Conservation (phyloP, 495 filamentous ascomycete genomes). For the Penicillium verhagenii region DNA sequence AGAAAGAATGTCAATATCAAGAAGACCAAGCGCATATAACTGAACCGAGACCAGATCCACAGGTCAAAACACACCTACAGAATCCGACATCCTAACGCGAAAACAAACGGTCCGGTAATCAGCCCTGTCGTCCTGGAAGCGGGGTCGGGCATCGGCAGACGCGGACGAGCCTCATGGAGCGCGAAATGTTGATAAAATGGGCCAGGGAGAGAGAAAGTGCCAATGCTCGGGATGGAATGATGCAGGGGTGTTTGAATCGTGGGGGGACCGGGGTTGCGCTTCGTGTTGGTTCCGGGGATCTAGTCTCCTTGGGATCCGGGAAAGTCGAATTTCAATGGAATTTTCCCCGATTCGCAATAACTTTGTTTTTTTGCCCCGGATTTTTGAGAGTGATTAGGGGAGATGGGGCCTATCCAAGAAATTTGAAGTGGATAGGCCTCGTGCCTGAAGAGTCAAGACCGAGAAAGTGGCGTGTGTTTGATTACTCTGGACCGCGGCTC, state of each 20-base stretch:
- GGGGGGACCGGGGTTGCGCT: slow-evolving; percentile 25
- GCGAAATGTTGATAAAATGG: slow-evolving; percentile 5
- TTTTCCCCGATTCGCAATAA: neutral
- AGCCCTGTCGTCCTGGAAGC: slow-evolving; percentile 37
- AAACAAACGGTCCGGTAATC: slow-evolving; percentile 22
- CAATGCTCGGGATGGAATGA: slow-evolving; percentile 2
- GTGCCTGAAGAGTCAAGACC: slow-evolving; percentile 9
- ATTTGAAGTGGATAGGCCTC: slow-evolving; percentile 1
- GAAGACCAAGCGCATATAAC: neutral
- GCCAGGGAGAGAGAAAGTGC: neutral
- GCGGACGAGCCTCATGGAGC: slow-evolving; percentile 29
- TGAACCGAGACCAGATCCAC: neutral
- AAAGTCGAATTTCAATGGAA: neutral
- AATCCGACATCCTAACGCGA: slow-evolving; percentile 52
- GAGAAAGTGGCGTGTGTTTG: slow-evolving; percentile 9
- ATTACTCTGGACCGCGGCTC: slow-evolving; percentile 36
- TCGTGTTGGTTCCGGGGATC: slow-evolving; percentile 33
- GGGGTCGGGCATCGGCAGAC: slow-evolving; percentile 30
- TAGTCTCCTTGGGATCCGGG: slow-evolving; percentile 8
- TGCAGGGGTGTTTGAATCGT: slow-evolving; percentile 2
- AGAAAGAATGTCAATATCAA: neutral
- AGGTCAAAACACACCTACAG: slow-evolving; percentile 47
- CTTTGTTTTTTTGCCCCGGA: slow-evolving; percentile 1
- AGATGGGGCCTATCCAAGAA: neutral
- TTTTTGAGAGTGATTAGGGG: neutral